phyloP scores from a whole-genome alignment of 371 early-diverging fungal genomes.

The Chytridium lagenaria region DNA sequence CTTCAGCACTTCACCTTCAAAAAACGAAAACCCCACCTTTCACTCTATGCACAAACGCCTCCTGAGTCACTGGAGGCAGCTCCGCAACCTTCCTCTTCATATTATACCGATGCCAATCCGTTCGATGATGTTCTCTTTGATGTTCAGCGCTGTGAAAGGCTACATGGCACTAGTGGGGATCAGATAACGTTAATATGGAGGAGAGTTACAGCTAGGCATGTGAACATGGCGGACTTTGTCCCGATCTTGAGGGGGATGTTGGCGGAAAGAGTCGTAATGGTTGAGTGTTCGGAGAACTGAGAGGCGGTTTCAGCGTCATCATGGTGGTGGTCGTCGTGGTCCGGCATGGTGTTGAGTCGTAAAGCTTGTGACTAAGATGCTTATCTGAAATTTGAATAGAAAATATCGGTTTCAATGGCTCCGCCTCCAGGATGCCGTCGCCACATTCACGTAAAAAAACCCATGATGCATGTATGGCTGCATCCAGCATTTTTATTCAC shows the following conservation, averaged over 20 bases:
- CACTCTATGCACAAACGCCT: constrained; percentile 79
- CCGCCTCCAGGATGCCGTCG: no score
- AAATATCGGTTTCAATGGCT: no score
- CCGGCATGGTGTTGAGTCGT: not conserved
- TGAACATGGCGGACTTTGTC: constrained; percentile 36
- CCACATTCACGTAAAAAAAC: no score
- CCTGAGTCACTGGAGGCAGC: constrained; percentile 80
- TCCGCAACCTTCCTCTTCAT: constrained; percentile 91
- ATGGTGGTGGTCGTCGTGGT: not conserved
- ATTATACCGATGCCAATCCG: constrained; percentile 98
- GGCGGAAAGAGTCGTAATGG: constrained; percentile 12
- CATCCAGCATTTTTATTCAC: not conserved
- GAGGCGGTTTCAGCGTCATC: constrained; percentile 46
- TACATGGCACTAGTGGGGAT: constrained; percentile 70
- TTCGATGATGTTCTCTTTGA: constrained; percentile 88
- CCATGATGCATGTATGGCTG: not conserved
- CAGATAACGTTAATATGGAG: not conserved
- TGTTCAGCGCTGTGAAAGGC: constrained; percentile 81
- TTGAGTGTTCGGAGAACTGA: constrained; percentile 44
- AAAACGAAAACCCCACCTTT: constrained; percentile 40
- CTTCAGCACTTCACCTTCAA: no score
- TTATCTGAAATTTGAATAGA: no score
- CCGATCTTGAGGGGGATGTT: constrained; percentile 8
- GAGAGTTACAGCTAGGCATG: constrained; percentile 41
- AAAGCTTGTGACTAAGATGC: no score